Conservation (phyloP, 2,329 filamentous ascomycete species). For the Bipolaris gigantea region DNA sequence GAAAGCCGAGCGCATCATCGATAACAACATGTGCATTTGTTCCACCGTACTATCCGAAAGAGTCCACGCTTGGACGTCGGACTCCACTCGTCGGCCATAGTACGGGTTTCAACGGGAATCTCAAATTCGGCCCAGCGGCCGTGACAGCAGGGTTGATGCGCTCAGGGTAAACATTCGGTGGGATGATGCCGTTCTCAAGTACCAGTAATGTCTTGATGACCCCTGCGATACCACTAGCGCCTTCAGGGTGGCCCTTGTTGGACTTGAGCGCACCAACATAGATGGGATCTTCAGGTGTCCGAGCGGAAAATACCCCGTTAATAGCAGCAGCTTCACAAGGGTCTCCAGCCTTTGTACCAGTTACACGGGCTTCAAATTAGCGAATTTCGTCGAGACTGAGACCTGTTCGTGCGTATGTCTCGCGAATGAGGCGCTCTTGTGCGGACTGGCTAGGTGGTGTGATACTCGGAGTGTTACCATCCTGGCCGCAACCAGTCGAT, state of each 20-base stretch:
- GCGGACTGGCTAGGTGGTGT: constrained; percentile 48
- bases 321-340: constrained; percentile 27
- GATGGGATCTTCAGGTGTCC: constrained; percentile 13
- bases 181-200: constrained; percentile 39
- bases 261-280: constrained; percentile 28
- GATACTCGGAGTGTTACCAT: constrained; percentile 23
- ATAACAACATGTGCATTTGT: constrained; percentile 25
- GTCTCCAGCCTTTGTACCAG: constrained; percentile 56
- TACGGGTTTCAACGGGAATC: constrained; percentile 9
- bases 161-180: constrained; percentile 11
- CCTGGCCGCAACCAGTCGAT: constrained; percentile 27
- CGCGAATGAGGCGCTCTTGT: constrained; percentile 35
- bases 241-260: constrained; percentile 47
- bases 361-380: constrained; percentile 40
- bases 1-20: constrained; percentile 18
- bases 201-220: constrained; percentile 46
- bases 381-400: constrained; percentile 34
- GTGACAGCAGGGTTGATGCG: constrained; percentile 33
- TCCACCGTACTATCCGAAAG: constrained; percentile 33
- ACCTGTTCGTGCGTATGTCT: constrained; percentile 43
- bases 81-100: constrained; percentile 18
- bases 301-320: constrained; percentile 16
- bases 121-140: constrained; percentile 9
- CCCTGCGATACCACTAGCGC: constrained; percentile 41
- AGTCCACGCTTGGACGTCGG: constrained; percentile 28